Evolutionary conservation across 2,329 filamentous ascomycete species (phyloP).

Genomic region (Plenodomus tracheiphilus): DNA sequence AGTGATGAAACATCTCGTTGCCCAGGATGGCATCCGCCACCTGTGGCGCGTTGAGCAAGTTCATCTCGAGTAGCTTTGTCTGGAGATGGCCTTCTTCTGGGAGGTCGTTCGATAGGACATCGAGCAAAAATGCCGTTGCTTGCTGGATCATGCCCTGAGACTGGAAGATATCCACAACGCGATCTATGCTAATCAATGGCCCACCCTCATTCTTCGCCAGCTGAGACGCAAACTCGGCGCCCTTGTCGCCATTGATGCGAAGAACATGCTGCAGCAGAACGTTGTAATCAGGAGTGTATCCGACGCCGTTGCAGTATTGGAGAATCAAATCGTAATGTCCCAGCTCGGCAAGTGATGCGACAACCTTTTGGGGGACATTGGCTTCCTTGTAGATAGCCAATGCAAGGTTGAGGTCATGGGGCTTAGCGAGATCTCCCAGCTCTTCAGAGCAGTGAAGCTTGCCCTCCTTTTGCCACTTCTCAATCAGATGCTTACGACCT

Average conservation of each 20-base stretch:
- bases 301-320: constrained; percentile 80
- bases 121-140: constrained; percentile 95
- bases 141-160: constrained; percentile 97
- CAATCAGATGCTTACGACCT: constrained; percentile 90
- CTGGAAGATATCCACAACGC: constrained; percentile 96
- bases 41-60: constrained; percentile 92
- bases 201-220: constrained; percentile 88
- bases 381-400: constrained; percentile 88
- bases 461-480: constrained; percentile 97
- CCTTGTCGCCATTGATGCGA: constrained; percentile 88
- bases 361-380: constrained; percentile 88
- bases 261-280: constrained; percentile 82
- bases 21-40: constrained; percentile 97
- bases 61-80: constrained; percentile 96
- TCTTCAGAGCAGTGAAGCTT: constrained; percentile 97
- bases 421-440: constrained; percentile 88
- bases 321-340: constrained; percentile 97
- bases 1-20: constrained; percentile 98
- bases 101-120: constrained; percentile 91
- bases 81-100: constrained; percentile 93
- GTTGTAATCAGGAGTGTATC: constrained; percentile 95
- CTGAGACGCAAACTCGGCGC: constrained; percentile 89
- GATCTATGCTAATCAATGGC: constrained; percentile 86
- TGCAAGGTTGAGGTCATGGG: constrained; percentile 86
- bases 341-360: constrained; percentile 91